Percentiles rank a stretch among this genome's conserved stretches.
phyloP scores from a whole-genome alignment of 208 protist genomes.

The Trypanosoma mega region DNA sequence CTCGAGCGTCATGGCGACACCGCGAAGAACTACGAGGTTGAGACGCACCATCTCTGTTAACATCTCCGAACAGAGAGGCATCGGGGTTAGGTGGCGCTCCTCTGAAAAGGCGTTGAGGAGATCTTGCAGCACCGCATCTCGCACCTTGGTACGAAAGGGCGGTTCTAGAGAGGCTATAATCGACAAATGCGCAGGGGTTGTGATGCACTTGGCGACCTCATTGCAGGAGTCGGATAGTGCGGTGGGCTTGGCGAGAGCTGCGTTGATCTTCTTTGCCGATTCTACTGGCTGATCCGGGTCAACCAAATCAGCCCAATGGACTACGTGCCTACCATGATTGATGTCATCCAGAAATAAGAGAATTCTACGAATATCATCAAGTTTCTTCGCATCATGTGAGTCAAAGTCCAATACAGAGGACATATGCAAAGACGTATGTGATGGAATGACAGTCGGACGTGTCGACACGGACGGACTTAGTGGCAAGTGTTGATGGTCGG shows the following conservation, averaged over 20 bases:
- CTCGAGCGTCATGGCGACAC: constrained; percentile 53
- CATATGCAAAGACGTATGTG: constrained; percentile 22
- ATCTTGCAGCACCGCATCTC: constrained; percentile 58
- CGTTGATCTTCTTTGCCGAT: constrained; percentile 24
- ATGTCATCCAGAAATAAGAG: constrained; percentile 32
- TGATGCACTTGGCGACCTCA: constrained; percentile 43
- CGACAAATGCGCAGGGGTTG: constrained; percentile 45
- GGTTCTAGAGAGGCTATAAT: constrained; percentile 46
- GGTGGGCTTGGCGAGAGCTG: constrained; percentile 19
- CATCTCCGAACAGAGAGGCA: constrained; percentile 42
- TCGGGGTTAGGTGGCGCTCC: constrained; percentile 14
- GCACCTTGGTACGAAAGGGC: constrained; percentile 39
- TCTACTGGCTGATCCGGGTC: constrained; percentile 31
- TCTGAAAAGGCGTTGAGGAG: constrained; percentile 42
- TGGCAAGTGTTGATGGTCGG: constrained; percentile 4
- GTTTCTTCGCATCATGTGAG: constrained; percentile 20
- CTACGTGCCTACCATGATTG: constrained; percentile 24
- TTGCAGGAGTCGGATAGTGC: constrained; percentile 20
- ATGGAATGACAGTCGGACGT: background rate
- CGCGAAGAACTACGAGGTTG: constrained; percentile 51
- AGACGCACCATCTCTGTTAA: constrained; percentile 53
- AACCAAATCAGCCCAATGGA: constrained; percentile 36
- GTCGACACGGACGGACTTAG: background rate
- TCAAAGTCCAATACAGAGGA: constrained; percentile 21
- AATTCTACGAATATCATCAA: constrained; percentile 34